Evolutionary conservation across 208 protist species (phyloP).

Genomic region (Trypanosoma cruzi): DNA sequence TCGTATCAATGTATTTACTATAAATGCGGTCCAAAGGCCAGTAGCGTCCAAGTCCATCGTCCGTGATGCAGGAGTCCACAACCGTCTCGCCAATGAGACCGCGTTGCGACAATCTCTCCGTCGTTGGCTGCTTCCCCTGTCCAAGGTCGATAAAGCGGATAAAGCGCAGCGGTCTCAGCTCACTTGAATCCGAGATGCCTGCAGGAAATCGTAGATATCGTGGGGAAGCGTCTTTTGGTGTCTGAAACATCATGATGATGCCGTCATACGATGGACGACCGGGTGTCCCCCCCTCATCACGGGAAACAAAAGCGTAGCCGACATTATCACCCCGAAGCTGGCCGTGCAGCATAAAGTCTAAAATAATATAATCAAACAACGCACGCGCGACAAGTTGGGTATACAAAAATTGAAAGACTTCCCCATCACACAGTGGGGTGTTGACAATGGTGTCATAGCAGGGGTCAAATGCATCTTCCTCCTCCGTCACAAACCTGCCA

Average conservation of each 20-base stretch:
- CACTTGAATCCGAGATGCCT: not conserved
- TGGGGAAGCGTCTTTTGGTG: constrained; percentile 28
- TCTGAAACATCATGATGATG: constrained; percentile 66
- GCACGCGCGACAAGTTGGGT: constrained; percentile 63
- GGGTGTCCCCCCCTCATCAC: constrained; percentile 11
- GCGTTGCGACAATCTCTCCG: constrained; percentile 45
- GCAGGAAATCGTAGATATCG: constrained; percentile 75
- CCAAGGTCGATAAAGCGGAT: constrained; percentile 89
- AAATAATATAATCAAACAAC: constrained; percentile 78
- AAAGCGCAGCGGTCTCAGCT: constrained; percentile 38
- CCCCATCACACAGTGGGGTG: constrained; percentile 57
- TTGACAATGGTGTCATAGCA: constrained; percentile 83
- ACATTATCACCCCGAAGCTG: constrained; percentile 90
- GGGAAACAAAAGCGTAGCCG: constrained; percentile 48
- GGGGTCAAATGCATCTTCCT: constrained; percentile 83
- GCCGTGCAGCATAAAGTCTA: constrained; percentile 86
- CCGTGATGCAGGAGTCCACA: constrained; percentile 77
- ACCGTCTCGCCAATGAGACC: constrained; percentile 75
- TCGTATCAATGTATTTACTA: constrained; percentile 66
- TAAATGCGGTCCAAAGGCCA: constrained; percentile 86
- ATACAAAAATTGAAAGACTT: constrained; percentile 89
- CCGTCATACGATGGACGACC: constrained; percentile 47
- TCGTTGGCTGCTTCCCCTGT: constrained; percentile 75
- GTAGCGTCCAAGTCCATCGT: constrained; percentile 88
- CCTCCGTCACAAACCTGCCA: constrained; percentile 74